phyloP scores from a whole-genome alignment of 2,329 filamentous ascomycete genomes.

The Neoarthrinium moseri region DNA sequence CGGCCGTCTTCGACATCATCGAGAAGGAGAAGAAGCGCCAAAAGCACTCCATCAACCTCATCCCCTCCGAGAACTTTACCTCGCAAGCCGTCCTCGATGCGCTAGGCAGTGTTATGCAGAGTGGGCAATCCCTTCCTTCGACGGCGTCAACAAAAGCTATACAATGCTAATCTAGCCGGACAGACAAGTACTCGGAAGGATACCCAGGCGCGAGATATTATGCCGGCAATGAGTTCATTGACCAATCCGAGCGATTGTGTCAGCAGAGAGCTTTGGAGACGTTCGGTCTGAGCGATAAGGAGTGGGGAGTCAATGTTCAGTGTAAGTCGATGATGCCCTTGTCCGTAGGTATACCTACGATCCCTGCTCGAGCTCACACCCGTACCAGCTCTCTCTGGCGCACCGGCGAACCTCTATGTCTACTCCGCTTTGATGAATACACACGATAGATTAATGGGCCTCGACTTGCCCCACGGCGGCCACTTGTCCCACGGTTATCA shows the following conservation, averaged over 20 bases:
- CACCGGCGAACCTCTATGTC: slow-evolving; percentile 80
- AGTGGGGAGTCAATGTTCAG: slow-evolving; percentile 98
- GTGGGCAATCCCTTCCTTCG: slow-evolving; percentile 50
- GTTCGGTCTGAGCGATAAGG: slow-evolving; percentile 76
- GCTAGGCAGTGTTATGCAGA: slow-evolving; percentile 92
- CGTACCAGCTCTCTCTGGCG: slow-evolving; percentile 68
- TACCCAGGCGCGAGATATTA: slow-evolving; percentile 97
- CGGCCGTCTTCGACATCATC: slow-evolving; percentile 82
- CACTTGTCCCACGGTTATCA: slow-evolving; percentile 98
- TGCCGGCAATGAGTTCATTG: slow-evolving; percentile 94
- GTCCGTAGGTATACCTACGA: neutral
- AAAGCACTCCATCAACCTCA: slow-evolving; percentile 97
- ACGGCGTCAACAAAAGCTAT: slow-evolving; percentile 13
- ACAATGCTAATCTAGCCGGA: slow-evolving; percentile 4
- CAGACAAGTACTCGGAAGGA: slow-evolving; percentile 97
- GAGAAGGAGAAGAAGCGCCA: slow-evolving; percentile 96
- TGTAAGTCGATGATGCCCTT: slow-evolving; percentile 46
- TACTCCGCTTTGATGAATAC: slow-evolving; percentile 91
- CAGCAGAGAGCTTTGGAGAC: slow-evolving; percentile 87
- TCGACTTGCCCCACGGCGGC: slow-evolving; percentile 94
- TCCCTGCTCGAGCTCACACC: too few relatives aligned
- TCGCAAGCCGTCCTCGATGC: slow-evolving; percentile 91
- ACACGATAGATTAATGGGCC: slow-evolving; percentile 94
- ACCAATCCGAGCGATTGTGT: slow-evolving; percentile 84
- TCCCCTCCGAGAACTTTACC: slow-evolving; percentile 94